These are phyloP conservation scores for Leishmania aethiopica DNA, from an alignment of 208 protist genomes.

Conservation along the genomic window DNA sequence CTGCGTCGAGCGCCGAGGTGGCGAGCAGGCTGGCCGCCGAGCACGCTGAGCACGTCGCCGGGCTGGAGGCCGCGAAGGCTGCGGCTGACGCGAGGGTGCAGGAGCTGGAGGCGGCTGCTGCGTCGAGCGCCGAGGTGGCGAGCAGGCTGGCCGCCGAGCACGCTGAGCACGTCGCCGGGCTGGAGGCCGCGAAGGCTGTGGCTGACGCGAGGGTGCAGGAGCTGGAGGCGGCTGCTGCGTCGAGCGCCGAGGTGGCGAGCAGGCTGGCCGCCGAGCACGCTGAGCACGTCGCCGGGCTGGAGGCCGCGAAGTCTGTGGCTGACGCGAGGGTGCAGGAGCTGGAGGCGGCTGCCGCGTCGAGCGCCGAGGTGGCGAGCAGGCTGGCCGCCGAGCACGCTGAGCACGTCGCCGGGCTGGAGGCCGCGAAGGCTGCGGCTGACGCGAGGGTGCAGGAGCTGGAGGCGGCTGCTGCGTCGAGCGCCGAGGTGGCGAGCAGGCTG, in stretches of 20 bases:
- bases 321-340: constrained; percentile 7
- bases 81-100: background rate
- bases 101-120: background rate
- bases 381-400: background rate
- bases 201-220: constrained; percentile 4
- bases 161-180: background rate
- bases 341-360: constrained; percentile 9
- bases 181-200: constrained; percentile 12
- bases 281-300: background rate
- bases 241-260: background rate
- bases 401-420: constrained; percentile 3
- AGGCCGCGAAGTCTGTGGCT: constrained; percentile 4
- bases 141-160: background rate
- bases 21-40: background rate
- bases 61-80: constrained; percentile 11
- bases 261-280: background rate
- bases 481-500: background rate
- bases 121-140: background rate
- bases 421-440: background rate
- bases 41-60: background rate
- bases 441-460: constrained; percentile 13
- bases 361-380: background rate
- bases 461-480: background rate
- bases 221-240: constrained; percentile 13
- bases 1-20: background rate